Conservation (phyloP, 805 yeast species). For the Candida insectalens region DNA sequence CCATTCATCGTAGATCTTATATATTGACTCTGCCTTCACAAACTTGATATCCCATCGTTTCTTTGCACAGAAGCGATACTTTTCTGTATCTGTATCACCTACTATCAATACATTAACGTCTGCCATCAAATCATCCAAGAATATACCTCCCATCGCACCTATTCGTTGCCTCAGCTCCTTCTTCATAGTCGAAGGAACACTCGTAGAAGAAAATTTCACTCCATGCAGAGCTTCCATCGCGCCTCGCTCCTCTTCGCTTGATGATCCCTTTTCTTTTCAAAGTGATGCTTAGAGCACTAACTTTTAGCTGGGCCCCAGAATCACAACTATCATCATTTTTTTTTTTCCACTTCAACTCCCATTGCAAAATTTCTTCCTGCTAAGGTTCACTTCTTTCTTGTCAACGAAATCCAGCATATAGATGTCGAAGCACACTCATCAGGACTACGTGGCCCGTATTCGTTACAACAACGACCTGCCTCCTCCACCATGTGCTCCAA, state of each 20-base stretch:
- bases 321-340: too few relatives aligned
- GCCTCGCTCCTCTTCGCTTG: too few relatives aligned
- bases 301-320: too few relatives aligned
- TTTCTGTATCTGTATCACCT: slow-evolving; percentile 47
- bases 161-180: slow-evolving; percentile 36
- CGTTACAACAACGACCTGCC: slow-evolving; percentile 84
- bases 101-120: slow-evolving; percentile 52
- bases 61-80: slow-evolving; percentile 40
- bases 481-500: slow-evolving; percentile 89
- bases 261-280: too few relatives aligned
- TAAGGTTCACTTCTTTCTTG: neutral
- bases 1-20: slow-evolving; percentile 41
- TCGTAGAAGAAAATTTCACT: slow-evolving; percentile 48
- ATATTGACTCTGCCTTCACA: slow-evolving; percentile 36
- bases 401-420: too few relatives aligned
- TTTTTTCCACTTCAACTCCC: neutral
- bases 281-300: too few relatives aligned
- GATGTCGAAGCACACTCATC: slow-evolving; percentile 28
- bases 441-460: slow-evolving; percentile 72
- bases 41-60: slow-evolving; percentile 49
- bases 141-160: slow-evolving; percentile 48
- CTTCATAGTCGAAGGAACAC: slow-evolving; percentile 31
- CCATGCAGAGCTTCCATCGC: too few relatives aligned
- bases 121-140: slow-evolving; percentile 47
- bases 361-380: neutral